Conservation (phyloP, 2,329 filamentous ascomycete genomes). For the Claviceps sorghi region DNA sequence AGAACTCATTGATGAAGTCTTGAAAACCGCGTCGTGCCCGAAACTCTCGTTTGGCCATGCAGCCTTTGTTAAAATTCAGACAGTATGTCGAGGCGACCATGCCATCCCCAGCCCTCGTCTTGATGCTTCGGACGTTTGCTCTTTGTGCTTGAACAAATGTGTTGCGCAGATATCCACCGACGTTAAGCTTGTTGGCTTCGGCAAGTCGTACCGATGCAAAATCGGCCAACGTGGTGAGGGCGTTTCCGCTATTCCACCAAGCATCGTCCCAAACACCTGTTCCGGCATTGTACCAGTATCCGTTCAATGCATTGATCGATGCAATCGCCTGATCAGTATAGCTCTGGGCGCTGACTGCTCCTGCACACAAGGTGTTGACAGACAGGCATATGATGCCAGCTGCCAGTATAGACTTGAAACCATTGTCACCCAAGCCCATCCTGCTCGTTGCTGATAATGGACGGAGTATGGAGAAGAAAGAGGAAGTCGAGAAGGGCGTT, state of each 20-base stretch:
- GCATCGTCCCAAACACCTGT: conserved; percentile 50
- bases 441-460: neutral
- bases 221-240: conserved; percentile 47
- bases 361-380: neutral
- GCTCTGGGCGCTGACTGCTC: conserved; percentile 8
- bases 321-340: conserved; percentile 21
- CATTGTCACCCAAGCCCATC: neutral
- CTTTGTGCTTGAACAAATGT: conserved; percentile 32
- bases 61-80: conserved; percentile 14
- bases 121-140: conserved; percentile 21
- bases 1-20: conserved; percentile 37
- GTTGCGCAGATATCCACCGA: conserved; percentile 27
- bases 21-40: conserved; percentile 17
- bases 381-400: conserved; percentile 2
- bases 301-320: conserved; percentile 33
- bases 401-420: conserved; percentile 2
- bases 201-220: conserved; percentile 23
- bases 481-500: neutral
- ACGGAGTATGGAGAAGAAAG: neutral
- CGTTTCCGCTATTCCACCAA: conserved; percentile 64
- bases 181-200: conserved; percentile 22
- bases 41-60: conserved; percentile 21
- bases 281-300: conserved; percentile 41
- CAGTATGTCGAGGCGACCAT: conserved; percentile 25
- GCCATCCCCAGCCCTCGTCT: conserved; percentile 22